A percentile compares a stretch with the other conserved stretches of the same genome.
phyloP scores from a whole-genome alignment of 805 yeast genomes.

The Ogataea salicorniae region DNA sequence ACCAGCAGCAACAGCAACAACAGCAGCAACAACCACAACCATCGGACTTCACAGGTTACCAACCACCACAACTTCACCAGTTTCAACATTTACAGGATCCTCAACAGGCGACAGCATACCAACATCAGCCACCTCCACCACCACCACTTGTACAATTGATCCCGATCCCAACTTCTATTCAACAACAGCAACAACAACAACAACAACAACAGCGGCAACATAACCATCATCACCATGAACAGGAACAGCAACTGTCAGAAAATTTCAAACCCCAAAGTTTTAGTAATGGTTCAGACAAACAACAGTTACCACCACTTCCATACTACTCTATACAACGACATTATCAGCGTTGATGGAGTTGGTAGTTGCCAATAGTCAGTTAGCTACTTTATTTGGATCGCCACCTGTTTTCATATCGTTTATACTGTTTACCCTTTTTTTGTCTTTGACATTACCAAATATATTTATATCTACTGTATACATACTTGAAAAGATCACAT shows the following conservation, averaged over 20 bases:
- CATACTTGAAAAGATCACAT: too few species aligned
- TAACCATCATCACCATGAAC: neutral
- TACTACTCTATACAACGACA: too few species aligned
- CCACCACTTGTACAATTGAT: neutral
- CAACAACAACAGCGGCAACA: neutral
- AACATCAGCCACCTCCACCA: neutral
- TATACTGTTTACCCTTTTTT: too few species aligned
- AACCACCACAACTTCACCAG: neutral
- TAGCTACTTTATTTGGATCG: too few species aligned
- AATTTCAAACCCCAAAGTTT: too few species aligned
- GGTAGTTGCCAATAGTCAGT: too few species aligned
- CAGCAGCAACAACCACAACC: neutral
- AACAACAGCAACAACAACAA: neutral
- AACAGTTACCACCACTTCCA: too few species aligned
- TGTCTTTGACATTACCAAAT: too few species aligned
- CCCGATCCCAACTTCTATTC: neutral
- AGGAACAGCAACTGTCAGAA: neutral
- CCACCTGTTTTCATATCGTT: too few species aligned
- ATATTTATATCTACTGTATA: too few species aligned
- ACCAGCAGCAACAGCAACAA: neutral
- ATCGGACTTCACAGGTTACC: neutral
- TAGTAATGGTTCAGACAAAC: too few species aligned
- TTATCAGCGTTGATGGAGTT: too few species aligned
- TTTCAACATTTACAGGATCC: neutral
- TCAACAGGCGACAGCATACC: neutral